Evolutionary conservation across 148 eudicot genomes (phyloP), one percentile per base, ranked within the genome.

Genomic region (Cornus kousa): DNA sequence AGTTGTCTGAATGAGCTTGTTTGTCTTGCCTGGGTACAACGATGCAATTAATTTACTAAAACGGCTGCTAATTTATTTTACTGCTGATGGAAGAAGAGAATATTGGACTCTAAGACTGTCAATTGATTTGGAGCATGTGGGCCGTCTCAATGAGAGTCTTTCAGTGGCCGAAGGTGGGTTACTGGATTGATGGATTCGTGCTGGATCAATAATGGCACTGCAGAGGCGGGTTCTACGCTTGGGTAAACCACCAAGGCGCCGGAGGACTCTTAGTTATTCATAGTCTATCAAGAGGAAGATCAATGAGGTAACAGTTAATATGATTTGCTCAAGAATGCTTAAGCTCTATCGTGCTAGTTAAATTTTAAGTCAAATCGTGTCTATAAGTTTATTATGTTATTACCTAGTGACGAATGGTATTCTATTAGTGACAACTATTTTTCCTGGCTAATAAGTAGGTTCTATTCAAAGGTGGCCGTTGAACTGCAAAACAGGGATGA

Each of bases 21-120:
- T 70, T 40, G 7, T 62, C 24, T 39, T 67, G 33, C 40, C 75
- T 79, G 93, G 98, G 89, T 93, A 95, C 81, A 81, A 43, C 53
- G 97, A 93, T 68, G 97, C 98, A 74, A 86, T 95, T 67, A 83
- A 74, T 84, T 81, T 95, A 77, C 86, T 95, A 71, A 95, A 84
- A 83, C 82, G 81, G 67, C 83, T 95, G 76, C 74, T 95, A 68
- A 78, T 67, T n/a, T 77, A 57, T 78, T 93, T 87, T 81, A 76
- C 83, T 66, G 82, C 84, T 57, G 94, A 88, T 86, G 75, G 94
- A 91, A 87, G 98, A 87, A 90, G 98, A 85, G 98, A 97, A 77
- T 93, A 95, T 83, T 95, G 98, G 98, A 91, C 95, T 40, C 80
- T 93, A 75, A 91, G 98, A 85, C 87, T 95, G 69, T 95, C 98